Evolutionary conservation across 106 monocot genomes (phyloP).

Genomic region (Apostasia ramifera): DNA sequence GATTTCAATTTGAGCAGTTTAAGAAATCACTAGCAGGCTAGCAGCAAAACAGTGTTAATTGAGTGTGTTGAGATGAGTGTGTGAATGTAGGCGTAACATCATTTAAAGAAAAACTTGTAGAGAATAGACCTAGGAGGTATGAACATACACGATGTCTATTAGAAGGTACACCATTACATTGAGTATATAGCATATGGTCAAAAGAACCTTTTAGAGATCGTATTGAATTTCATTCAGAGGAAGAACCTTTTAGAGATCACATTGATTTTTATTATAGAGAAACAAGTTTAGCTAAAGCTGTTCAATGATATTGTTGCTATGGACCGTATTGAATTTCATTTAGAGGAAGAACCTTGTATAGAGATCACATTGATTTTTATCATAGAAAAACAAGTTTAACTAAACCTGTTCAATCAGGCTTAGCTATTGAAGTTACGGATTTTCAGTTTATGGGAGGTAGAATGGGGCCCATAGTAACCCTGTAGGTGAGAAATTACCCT

Average conservation of each 20-base stretch:
- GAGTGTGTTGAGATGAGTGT: no score
- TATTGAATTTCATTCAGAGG: constrained; percentile 12
- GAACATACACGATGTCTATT: no score
- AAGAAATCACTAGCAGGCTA: no score
- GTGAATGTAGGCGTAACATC: no score
- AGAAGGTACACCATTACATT: no score
- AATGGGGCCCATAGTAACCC: not conserved
- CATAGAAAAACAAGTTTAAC: constrained; percentile 1
- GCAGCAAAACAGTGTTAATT: no score
- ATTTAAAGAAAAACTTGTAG: no score
- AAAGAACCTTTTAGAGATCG: not conserved
- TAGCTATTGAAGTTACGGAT: constrained; percentile 1
- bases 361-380: not conserved
- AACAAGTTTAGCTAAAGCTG: not conserved
- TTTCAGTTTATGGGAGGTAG: constrained; percentile 17
- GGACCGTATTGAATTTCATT: constrained; percentile 11
- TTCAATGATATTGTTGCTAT: not conserved
- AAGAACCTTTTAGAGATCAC: not conserved
- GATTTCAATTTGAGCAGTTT: no score
- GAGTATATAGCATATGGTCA: no score
- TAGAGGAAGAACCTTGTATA: not conserved
- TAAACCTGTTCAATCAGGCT: not conserved
- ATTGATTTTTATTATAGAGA: constrained; percentile 1
- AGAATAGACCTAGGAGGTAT: no score
- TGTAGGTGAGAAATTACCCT: constrained; percentile 8